Evolutionary conservation across 2,329 filamentous ascomycete species (phyloP), one percentile per base, ranked within the genome.

Genomic region (Setomelanomma holmii): DNA sequence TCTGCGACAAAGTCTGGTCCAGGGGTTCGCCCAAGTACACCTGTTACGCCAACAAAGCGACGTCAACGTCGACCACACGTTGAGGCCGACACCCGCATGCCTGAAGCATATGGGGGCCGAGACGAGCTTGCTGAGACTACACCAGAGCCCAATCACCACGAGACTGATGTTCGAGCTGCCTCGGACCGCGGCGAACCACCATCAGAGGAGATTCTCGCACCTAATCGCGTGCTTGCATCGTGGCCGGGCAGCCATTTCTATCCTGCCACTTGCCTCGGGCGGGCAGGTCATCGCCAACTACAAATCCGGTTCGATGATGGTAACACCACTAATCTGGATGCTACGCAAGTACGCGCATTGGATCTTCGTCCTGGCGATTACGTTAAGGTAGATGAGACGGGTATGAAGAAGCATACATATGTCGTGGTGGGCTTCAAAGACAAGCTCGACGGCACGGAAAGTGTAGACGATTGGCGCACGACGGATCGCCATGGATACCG

Each of bases 221-320:
- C 80, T 4, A 81, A 82, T 47, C 79, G 85, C 54, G 79, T 87
- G 0, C 78, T 87, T 55, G 84, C 85, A 6, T 76, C 78, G 22
- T 88, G 85, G 79, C 84, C 79, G 57, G 80, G 81, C 17, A 79
- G 76, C 41, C 78, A 79, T 46, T 87, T 82, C 64, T 86, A 85
- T 63, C 84, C 85, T 41, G 85, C 82, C 7, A 84, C 79, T n/a
- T 87, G 80, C 60, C 67, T 86, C 27, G 81, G 80, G 2, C 73
- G 71, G 14, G 73, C 79, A 17, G 67, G 75, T 39, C 63, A 69
- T 2, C 67, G 73, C 10, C 78, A 77, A 23, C 80, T 81, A 59
- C 68, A 74, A 12, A 62, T 82, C 20, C 73, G 75, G n/a, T 82
- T 78, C 45, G 80, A 82, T 54, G 79, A 82, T 53, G 76, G 72